A percentile compares a stretch with the other conserved stretches of the same genome.
Evolutionary conservation across 192 early-diverging fungal genomes (phyloP).

Genomic region (Powellomyces hirtus): DNA sequence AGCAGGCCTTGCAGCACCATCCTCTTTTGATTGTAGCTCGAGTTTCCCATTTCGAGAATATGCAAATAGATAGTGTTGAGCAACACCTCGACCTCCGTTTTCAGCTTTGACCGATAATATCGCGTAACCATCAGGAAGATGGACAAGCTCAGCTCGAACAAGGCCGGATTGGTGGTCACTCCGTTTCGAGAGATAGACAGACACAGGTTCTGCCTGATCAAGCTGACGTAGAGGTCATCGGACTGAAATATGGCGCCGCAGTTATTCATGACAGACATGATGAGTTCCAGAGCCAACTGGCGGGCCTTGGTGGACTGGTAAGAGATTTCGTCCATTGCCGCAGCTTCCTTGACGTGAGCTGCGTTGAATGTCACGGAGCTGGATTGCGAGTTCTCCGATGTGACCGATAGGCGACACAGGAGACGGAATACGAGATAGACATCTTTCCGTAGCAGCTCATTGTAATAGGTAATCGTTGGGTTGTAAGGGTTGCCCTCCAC

Average conservation of each 20-base stretch:
- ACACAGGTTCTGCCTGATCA: conserved; percentile 44
- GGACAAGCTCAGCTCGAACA: conserved; percentile 58
- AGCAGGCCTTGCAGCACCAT: conserved; percentile 53
- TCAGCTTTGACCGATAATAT: conserved; percentile 47
- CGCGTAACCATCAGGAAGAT: conserved; percentile 57
- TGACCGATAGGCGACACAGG: conserved; percentile 49
- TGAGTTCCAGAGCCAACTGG: conserved; percentile 53
- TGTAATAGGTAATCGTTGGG: conserved; percentile 52
- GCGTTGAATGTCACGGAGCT: conserved; percentile 27
- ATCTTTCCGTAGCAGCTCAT: conserved; percentile 50
- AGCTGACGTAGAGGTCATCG: conserved; percentile 41
- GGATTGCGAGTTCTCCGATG: conserved; percentile 23
- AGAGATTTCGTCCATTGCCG: conserved; percentile 43
- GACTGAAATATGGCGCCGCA: conserved; percentile 46
- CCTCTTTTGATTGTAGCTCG: conserved; percentile 54
- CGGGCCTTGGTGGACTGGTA: conserved; percentile 34
- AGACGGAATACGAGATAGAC: conserved; percentile 52
- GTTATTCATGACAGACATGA: conserved; percentile 54
- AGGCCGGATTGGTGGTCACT: conserved; percentile 49
- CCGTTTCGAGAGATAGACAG: conserved; percentile 55
- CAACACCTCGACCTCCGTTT: conserved; percentile 61
- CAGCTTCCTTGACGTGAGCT: conserved; percentile 25
- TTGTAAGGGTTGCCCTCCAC: conserved; percentile 45
- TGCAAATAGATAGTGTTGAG: conserved; percentile 57
- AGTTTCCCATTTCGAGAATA: conserved; percentile 63